phyloP scores from a whole-genome alignment of 768 basidiomycete species.

The Psilocybe azurescens region DNA sequence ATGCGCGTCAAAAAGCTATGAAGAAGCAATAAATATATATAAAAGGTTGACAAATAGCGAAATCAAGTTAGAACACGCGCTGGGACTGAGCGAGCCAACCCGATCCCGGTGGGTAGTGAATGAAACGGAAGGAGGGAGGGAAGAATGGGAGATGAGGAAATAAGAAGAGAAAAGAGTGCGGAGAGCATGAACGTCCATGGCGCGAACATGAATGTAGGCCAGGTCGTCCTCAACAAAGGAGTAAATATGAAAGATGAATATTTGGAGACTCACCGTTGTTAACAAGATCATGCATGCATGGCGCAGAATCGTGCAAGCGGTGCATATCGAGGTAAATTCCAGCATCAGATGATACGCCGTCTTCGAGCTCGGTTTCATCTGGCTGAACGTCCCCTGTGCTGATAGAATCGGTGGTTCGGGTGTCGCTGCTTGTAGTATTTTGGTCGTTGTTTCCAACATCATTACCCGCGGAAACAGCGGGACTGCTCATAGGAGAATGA shows the following conservation, averaged over 20 bases:
- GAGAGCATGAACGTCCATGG: background rate
- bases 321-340: conserved; percentile 42
- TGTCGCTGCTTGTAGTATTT: conserved; percentile 9
- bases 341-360: conserved; percentile 25
- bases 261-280: conserved; percentile 19
- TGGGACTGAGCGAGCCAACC: background rate
- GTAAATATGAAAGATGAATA: conserved; percentile 10
- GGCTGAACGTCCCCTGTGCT: conserved; percentile 2
- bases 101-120: background rate
- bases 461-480: conserved; percentile 2
- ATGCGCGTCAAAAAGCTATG: conserved; percentile 24
- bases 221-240: conserved; percentile 18
- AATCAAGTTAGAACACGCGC: background rate
- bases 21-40: conserved; percentile 19
- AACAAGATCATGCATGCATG: conserved; percentile 28
- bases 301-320: conserved; percentile 35
- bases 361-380: conserved; percentile 19
- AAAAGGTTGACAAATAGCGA: conserved; percentile 3
- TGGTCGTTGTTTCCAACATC: conserved; percentile 2
- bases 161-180: background rate
- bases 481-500: conserved; percentile 16
- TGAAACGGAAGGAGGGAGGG: conserved; percentile 3
- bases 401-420: background rate
- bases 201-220: conserved; percentile 16
- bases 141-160: background rate